These are phyloP conservation scores for Phaeosphaeriaceae sp. DNA, from an alignment of 2,329 filamentous ascomycete species.

Conservation along the genomic window DNA sequence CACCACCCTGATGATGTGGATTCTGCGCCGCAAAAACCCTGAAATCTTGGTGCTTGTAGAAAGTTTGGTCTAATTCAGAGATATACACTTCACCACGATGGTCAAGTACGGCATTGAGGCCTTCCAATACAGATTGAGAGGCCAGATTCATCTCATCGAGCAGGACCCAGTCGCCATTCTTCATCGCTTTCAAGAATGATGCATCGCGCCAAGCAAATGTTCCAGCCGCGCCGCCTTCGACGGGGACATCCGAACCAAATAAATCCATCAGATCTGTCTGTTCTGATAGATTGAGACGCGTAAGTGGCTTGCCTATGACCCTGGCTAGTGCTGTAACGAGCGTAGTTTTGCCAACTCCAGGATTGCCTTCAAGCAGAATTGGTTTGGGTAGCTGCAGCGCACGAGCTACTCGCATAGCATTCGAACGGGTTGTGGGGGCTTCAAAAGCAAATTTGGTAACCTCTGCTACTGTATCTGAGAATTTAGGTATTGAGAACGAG, in stretches of 20 bases:
- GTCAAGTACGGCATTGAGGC: conserved; percentile 93
- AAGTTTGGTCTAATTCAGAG: conserved; percentile 92
- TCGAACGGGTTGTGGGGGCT: conserved; percentile 86
- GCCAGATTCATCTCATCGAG: conserved; percentile 99
- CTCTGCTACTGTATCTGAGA: conserved; percentile 50
- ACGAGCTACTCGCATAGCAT: conserved; percentile 88
- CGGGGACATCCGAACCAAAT: conserved; percentile 94
- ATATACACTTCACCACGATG: conserved; percentile 96
- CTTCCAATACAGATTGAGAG: conserved; percentile 94
- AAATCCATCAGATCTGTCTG: conserved; percentile 98
- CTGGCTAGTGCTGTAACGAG: conserved; percentile 84
- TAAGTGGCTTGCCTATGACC: conserved; percentile 80
- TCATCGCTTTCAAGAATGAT: conserved; percentile 95
- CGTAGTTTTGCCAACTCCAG: conserved; percentile 98
- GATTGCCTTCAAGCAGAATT: conserved; percentile 92
- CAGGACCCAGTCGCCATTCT: conserved; percentile 93
- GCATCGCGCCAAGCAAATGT: conserved; percentile 96
- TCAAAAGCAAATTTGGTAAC: conserved; percentile 77
- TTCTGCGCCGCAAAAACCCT: conserved; percentile 97
- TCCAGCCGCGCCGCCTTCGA: conserved; percentile 89
- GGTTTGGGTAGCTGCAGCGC: conserved; percentile 89
- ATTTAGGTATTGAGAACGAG: conserved; percentile 71
- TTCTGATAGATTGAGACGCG: conserved; percentile 94
- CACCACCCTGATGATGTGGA: conserved; percentile 94
- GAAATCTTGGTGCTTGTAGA: conserved; percentile 87